Base-by-base conservation (phyloP, 2,329 filamentous ascomycete genomes). In the Helotiales sp. region DNA sequence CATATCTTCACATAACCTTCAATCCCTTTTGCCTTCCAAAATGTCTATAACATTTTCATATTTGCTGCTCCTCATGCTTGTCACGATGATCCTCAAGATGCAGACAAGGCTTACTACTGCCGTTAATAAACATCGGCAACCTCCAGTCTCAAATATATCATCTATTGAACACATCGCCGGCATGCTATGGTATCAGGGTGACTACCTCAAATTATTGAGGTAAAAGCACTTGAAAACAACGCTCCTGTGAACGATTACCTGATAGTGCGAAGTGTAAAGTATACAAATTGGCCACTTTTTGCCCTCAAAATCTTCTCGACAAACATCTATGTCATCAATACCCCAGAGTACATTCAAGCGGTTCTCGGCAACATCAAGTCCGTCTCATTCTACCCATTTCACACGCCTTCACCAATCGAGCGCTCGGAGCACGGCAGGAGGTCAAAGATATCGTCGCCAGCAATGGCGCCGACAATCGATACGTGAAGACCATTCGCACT, bases 401-500 rank as follows among this genome's bases (percentile, higher is more conserved):
- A 45, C n/a, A 45, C 43, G 43, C 43, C 7, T 45, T 45, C 15
- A 45, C 43, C 43, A 45, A 45, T 20, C n/a, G 43, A 20, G 43
- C 43, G 17, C 43, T 45, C 3, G 43, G 43, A n/a, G 43, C 43
- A 2, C 43, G 43, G 10, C 43, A 45, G n/a, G n/a, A 45, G 43
- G 20, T 45, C 43, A 45, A 45, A 20, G 43, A 45, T n/a, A 45
- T 20, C n/a, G 43, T 45, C 15, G 43, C 15, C 15, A 6, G 20
- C n/a, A 45, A 45, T 17, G 43, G 43, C 7, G 43, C 43, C 6
- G 43, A 45, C n/a, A 45, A 45, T 17, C 43, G n/a, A n/a, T 67
- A 67, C 37, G 61, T 64, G 40, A 34, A 4, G 5, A 57, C 64
- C 30, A 49, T 68, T 11, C 62, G 61, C 64, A 22, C 40, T 66